Evolutionary conservation across 2,329 filamentous ascomycete species (phyloP).

Genomic region (Podosphaera fusca): DNA sequence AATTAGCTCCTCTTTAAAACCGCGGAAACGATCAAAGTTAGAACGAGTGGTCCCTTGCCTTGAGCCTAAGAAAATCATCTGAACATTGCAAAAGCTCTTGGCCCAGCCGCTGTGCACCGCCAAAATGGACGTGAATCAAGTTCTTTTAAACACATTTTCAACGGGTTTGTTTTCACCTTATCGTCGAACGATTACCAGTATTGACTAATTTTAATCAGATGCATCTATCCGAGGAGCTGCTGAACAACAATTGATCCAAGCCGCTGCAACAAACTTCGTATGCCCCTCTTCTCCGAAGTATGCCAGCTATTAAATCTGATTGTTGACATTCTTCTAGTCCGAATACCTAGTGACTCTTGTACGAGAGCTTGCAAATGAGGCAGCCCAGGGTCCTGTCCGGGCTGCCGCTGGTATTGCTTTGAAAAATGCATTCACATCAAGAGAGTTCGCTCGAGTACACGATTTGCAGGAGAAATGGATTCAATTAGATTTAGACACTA

Average conservation of each 20-base stretch:
- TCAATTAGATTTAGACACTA: conserved; percentile 58
- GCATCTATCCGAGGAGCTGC: conserved; percentile 71
- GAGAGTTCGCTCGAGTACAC: conserved; percentile 68
- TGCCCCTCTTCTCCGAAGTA: conserved; percentile 14
- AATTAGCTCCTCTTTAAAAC: background rate
- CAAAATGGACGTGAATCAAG: conserved; percentile 89
- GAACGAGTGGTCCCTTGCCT: background rate
- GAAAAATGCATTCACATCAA: conserved; percentile 93
- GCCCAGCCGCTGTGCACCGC: conserved; percentile 15
- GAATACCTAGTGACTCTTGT: conserved; percentile 84
- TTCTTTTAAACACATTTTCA: conserved; percentile 91
- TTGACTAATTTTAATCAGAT: conserved; percentile 35
- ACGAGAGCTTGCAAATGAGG: conserved; percentile 81
- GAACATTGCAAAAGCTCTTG: conserved; percentile 14
- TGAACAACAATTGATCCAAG: conserved; percentile 81
- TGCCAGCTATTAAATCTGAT: too few relatives aligned
- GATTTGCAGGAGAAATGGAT: conserved; percentile 90
- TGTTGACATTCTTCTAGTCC: conserved; percentile 30
- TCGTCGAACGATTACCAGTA: conserved; percentile 1
- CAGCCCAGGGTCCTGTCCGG: conserved; percentile 61
- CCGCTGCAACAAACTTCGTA: conserved; percentile 91
- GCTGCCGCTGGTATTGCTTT: conserved; percentile 86
- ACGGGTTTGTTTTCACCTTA: conserved; percentile 39
- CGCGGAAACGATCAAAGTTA: background rate
- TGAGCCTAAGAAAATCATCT: background rate